Base-by-base conservation (phyloP, 2,329 filamentous ascomycete genomes). In the Calonectria henricotiae region DNA sequence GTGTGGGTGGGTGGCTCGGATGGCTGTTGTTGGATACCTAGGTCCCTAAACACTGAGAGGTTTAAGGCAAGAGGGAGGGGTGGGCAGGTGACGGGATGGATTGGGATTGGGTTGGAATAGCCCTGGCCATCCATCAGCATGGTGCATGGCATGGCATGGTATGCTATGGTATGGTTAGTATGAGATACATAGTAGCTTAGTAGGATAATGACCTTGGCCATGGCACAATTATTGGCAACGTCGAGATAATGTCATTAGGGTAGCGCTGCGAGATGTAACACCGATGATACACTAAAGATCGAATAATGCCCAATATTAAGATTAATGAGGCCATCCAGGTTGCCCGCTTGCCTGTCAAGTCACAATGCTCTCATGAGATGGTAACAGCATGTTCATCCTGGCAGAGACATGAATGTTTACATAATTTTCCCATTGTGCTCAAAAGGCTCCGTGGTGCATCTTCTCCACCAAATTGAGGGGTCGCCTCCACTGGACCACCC, bases 381-480 rank as follows among this genome's bases (percentile, higher is more conserved):
- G 35, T 39, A 11, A 58, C 35, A 39, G 20, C 23, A 20, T 58
- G 32, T 25, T 23, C 9, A 58, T 58, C 49, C 51, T 55, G 51
- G 8, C 49, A 55, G 32, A 23, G 32, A 39, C 32, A 15, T 37
- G 30, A 37, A 13, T 37, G 39, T 65, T 65, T 54, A 65, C 63
- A 58, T 44, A 62, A 62, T 46, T 55, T 49, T 23, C 55, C 27
- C 54, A 23, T 32, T 46, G 55, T 35, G 47, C 58, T 67, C 37
- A 27, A 20, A 15, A 25, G 54, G 65, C 65, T 47, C 55, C 46
- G 35, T 65, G 65, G 44, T 62, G 55, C 44, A 61, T n/a, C 35
- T 54, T 67, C 65, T 35, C 65, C 65, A 67, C 65, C 27, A n/a
- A 51, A 62, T 61, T 65, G 55, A 62, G 65, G 65, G 65, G 65